Percentiles rank a stretch among this genome's conserved stretches.
These are phyloP conservation scores for Malassezia japonica DNA, from an alignment of 1,284 basidiomycete species.

Conservation along the genomic window DNA sequence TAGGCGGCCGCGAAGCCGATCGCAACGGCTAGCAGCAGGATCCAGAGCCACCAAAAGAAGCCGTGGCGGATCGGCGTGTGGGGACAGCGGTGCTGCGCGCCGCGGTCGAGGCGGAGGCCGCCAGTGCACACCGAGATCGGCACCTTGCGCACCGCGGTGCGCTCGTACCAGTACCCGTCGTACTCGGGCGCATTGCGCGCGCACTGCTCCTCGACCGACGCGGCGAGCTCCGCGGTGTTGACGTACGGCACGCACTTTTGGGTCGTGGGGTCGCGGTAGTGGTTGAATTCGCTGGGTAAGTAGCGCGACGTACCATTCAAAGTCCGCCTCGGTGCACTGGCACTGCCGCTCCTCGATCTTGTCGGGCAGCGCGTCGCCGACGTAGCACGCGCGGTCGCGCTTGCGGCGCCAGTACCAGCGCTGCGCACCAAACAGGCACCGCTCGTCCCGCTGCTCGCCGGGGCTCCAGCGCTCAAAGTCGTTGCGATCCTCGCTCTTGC, in stretches of 20 bases:
- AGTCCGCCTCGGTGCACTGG: constrained; percentile 38
- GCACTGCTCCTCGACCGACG: constrained; percentile 31
- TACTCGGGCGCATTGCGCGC: constrained; percentile 19
- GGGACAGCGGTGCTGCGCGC: constrained; percentile 29
- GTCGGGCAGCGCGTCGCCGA: constrained; percentile 35
- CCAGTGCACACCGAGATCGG: constrained; percentile 38
- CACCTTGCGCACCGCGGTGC: constrained; percentile 40
- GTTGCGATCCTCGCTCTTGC: constrained; percentile 23
- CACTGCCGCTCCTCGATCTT: constrained; percentile 33
- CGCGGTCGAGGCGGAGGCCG: constrained; percentile 36
- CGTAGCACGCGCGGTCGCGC: constrained; percentile 38
- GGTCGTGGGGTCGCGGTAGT: constrained; percentile 28
- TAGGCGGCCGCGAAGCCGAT: constrained; percentile 27
- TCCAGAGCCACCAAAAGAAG: constrained; percentile 36
- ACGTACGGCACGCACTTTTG: constrained; percentile 37
- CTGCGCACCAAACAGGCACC: constrained; percentile 43
- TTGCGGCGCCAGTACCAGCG: constrained; percentile 44
- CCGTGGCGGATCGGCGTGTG: constrained; percentile 26
- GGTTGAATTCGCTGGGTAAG: constrained; percentile 35
- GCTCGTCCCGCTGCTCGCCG: constrained; percentile 36
- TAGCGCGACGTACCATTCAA: constrained; percentile 30
- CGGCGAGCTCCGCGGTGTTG: constrained; percentile 20
- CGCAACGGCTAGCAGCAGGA: constrained; percentile 30
- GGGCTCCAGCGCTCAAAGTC: constrained; percentile 48
- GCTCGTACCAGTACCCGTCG: constrained; percentile 45